Percentiles rank a stretch among this genome's conserved stretches.
phyloP scores from a whole-genome alignment of 2,329 filamentous ascomycete species.

The Sordariomycetes sp. region DNA sequence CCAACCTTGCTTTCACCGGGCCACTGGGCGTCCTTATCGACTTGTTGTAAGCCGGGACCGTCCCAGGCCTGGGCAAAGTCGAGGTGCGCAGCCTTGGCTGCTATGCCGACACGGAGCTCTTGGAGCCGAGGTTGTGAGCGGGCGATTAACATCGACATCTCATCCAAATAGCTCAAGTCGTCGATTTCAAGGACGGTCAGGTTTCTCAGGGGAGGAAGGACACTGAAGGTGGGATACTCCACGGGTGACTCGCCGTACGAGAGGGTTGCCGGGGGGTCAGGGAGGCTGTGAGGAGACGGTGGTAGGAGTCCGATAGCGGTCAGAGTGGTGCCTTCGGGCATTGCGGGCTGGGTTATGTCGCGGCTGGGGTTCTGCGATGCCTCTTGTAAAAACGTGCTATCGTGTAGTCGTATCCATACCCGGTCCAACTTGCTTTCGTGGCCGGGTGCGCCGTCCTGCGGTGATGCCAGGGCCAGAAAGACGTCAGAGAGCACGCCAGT shows the following conservation, averaged over 20 bases:
- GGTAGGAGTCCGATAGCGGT: constrained; percentile 29
- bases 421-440: constrained; percentile 46
- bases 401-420: constrained; percentile 76
- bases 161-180: constrained; percentile 71
- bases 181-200: constrained; percentile 73
- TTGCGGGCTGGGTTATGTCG: neutral
- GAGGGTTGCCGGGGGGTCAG: constrained; percentile 24
- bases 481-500: constrained; percentile 74
- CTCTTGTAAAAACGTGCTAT: constrained; percentile 36
- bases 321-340: constrained; percentile 20
- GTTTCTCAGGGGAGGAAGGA: constrained; percentile 63
- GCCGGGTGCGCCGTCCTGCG: constrained; percentile 41
- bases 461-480: constrained; percentile 65
- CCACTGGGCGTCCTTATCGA: constrained; percentile 47
- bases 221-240: constrained; percentile 71
- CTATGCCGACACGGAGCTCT: constrained; percentile 66
- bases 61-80: constrained; percentile 55
- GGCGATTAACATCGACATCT: constrained; percentile 68
- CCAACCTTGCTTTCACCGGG: constrained; percentile 47
- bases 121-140: constrained; percentile 54
- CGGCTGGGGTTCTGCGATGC: neutral
- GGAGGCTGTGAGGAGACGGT: constrained; percentile 7
- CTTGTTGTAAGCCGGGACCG: constrained; percentile 48
- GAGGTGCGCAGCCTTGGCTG: constrained; percentile 29
- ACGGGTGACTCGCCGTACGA: constrained; percentile 46